Evolutionary conservation across 768 basidiomycete genomes (phyloP), one percentile per base, ranked within the genome.

Genomic region (Agrocybe pediades): DNA sequence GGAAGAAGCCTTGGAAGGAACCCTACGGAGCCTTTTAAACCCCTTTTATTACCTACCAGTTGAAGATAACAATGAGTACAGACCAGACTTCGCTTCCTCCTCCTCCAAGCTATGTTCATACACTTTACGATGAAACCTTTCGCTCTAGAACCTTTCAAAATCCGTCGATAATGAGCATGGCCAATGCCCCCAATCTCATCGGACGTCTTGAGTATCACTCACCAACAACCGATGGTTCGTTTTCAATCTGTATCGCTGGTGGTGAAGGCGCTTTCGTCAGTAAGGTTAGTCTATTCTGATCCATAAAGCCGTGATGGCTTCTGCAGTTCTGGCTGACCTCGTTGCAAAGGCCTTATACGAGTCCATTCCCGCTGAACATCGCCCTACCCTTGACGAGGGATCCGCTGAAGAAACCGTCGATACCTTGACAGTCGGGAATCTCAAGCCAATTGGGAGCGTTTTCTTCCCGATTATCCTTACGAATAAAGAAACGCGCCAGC

Each of bases 111-210:
- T 49, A 49, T 11, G 29, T 11, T 49, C 48, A 36, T 17, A 49
- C 49, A n/a, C 39, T 49, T 9, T 49, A 49, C 40, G 49, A 49
- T 23, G 49, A 49, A 11, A 49, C 49, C 7, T 19, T 39, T 13
- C 49, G 49, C 30, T 49, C 49, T 11, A 29, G 6, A 41, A 40
- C 41, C 8, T 49, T 24, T 26, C 13, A 6, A 2, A 19, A 24
- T 3, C 49, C 49, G 1, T 25, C 0, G 3, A 49, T 49, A 6
- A 39, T 3, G 16, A 49, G 49, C 15, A 41, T 49, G 39, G 49
- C 49, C 33, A 49, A 26, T 3, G 20, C 17, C 5, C 25, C 39
- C 2, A 49, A 49, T 17, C 49, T 49, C 39, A 26, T 49, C 3
- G 49, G 49, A n/a, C 30, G 29, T 6, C 40, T 49, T 1, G 49